Base-by-base conservation (phyloP, 352 stramenopile genomes). In the Phytophthora rubi region DNA sequence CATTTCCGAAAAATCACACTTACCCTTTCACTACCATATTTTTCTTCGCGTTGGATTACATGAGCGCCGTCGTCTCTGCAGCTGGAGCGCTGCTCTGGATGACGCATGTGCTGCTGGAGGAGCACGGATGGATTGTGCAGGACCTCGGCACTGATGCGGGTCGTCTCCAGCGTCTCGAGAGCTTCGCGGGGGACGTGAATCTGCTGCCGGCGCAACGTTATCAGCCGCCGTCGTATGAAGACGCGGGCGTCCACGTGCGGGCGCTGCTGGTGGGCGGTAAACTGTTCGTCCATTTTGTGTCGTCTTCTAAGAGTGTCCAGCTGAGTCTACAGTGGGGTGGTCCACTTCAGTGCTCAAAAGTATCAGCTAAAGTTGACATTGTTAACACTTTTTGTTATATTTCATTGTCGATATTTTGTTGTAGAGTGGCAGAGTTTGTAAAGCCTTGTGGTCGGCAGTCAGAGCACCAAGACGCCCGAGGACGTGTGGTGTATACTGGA, bases 231-330 rank as follows among this genome's bases (percentile, higher is more conserved):
- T 28, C 23, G n/a, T 30, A 18, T 37, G 48, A 54, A 45, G 45
- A 62, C 2, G n/a, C 28, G 8, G 61, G 66, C 30, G 68, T 86
- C 16, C 52, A 79, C 13, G 76, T 85, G 39, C 76, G 80, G 15
- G 76, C 53, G 28, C 58, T 88, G 30, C 30, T 59, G 9, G 71
- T 86, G 35, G 71, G 71, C 37, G 59, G 21, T 1, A 77, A 77
- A 53, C 47, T 88, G 42, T 88, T 83, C 45, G 74, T 83, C 32
- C 80, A 88, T 61, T 88, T 86, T 33, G 78, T 88, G n/a, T 71
- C 64, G 18, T 37, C 9, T 18, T 10, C 30, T 4, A 72, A 51
- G 47, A 79, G 73, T 10, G 23, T 80, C n/a, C 76, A 70, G 0
- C 32, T 88, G 28, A 58, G 60, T 15, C 66, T 88, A 8, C 54